Evolutionary conservation across 225 moss, liverwort and hornwort genomes (phyloP), one percentile per base, ranked within the genome.

Genomic region (Marchantia paleacea): DNA sequence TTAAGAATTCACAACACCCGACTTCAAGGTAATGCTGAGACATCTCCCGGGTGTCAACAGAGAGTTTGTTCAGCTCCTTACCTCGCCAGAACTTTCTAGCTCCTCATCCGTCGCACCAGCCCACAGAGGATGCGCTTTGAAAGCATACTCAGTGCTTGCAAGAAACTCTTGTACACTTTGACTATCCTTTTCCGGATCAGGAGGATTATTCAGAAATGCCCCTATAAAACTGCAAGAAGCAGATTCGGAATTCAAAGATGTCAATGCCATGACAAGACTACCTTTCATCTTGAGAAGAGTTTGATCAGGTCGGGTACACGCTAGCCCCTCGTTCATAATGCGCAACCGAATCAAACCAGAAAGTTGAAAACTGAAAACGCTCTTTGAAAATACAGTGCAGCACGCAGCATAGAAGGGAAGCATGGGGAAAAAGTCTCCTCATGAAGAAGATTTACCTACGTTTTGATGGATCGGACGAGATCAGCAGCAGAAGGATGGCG

Each of bases 31-130:
- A 15, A 39, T 0, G 11, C 69, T 48, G 3, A 39, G 25, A 28
- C 51, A 15, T 55, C 54, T 14, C 52, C 74, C 26, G 55, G 28
- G 52, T 1, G 25, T 14, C 49, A 25, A 15, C 6, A 52, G 9
- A 58, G 19, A 77, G 47, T 75, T 53, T 26, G 25, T 58, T 20
- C 12, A 54, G 0, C 16, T 48, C 75, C 71, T 81, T 81, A 99
- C 97, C 95, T 99, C 99, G 82, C 95, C 95, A 79, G 99, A 92
- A 80, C 91, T 94, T 76, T 99, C 95, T 78, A 95, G 85, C 72
- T 94, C 99, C 79, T 95, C 95, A 22, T 95, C 92, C 52, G 95
- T 95, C 75, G 95, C 99, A 73, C 92, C 91, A 63, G 91, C 85
- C 90, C 95, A 99, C 66, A 99, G 81, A 73, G 99, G 95, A 86